Evolutionary conservation across 1,139 yeast species (phyloP).

Genomic region (Magnusiomyces magnusii): DNA sequence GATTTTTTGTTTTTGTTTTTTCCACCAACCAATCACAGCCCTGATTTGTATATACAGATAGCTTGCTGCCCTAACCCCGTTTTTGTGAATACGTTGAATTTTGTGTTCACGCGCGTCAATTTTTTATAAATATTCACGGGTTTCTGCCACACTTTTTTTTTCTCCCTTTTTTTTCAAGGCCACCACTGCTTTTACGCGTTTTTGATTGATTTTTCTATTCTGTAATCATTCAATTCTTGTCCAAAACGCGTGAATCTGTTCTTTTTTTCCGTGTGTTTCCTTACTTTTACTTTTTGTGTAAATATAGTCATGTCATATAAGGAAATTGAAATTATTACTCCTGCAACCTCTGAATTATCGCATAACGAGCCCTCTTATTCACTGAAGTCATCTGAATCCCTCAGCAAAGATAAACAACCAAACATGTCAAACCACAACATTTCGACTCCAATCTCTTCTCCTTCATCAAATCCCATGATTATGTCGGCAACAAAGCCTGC

Average conservation of each 20-base stretch:
- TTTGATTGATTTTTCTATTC: too few relatives aligned
- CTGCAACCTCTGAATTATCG: constrained; percentile 3
- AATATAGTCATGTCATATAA: constrained; percentile 1
- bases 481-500: neutral
- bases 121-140: neutral
- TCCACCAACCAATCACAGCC: neutral
- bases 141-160: neutral
- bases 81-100: neutral
- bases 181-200: too few relatives aligned
- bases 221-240: neutral
- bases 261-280: too few relatives aligned
- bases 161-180: too few relatives aligned
- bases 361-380: neutral
- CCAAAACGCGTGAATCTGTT: neutral
- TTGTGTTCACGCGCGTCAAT: neutral
- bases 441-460: constrained; percentile 9
- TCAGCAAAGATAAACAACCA: neutral
- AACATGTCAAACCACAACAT: constrained; percentile 1
- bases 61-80: neutral
- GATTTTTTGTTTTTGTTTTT: neutral
- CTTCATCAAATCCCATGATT: neutral
- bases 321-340: constrained; percentile 3
- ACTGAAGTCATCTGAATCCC: neutral
- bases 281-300: too few relatives aligned
- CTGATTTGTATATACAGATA: neutral